Evolutionary conservation across 805 yeast genomes (phyloP), one percentile per base, ranked within the genome.

Genomic region (Metschnikowia similis): DNA sequence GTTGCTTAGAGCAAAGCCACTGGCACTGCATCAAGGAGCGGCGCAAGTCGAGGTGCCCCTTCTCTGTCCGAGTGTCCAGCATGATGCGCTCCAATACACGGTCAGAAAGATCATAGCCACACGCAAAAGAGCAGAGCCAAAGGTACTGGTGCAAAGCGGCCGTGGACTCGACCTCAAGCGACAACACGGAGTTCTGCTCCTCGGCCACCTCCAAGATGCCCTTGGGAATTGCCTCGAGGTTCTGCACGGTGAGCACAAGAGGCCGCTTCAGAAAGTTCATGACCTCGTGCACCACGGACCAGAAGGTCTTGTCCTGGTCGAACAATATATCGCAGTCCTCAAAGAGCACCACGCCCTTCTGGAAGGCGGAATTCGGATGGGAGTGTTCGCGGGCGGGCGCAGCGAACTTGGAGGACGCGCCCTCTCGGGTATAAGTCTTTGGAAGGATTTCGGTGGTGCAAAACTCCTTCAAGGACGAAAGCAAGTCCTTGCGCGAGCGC

Each of bases 251-350:
- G 11, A 89, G 53, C 1, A 87, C 75, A 0, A 89, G 75, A 0
- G 96, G 96, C 48, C 91, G 69, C 55, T 88, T 72, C 0, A 89
- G 76, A 14, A 78, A 75, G 35, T 74, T 72, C 36, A 89, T 65
- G 11, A 88, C 73, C 44, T 81, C 84, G 41, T 77, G 79, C 2
- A 89, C 74, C 2, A 85, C 82, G 0, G 74, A 61, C 97, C 97
- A 94, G 61, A 92, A 91, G 1, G 82, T 82, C 49, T 79, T 81
- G 59, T 94, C 98, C 31, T 79, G 82, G 48, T 82, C 89, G 59
- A 85, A 89, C 16, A 91, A 64, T 9, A 88, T 72, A 62, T 92
- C 96, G 37, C 87, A 91, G 59, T 92, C 97, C 57, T 91, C 96
- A 50, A 92, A 74, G 32, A 94, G 66, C 4, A 94, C 83, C 6